Conservation (phyloP, 208 protist genomes). For the Acanthamoeba castellanii region DNA sequence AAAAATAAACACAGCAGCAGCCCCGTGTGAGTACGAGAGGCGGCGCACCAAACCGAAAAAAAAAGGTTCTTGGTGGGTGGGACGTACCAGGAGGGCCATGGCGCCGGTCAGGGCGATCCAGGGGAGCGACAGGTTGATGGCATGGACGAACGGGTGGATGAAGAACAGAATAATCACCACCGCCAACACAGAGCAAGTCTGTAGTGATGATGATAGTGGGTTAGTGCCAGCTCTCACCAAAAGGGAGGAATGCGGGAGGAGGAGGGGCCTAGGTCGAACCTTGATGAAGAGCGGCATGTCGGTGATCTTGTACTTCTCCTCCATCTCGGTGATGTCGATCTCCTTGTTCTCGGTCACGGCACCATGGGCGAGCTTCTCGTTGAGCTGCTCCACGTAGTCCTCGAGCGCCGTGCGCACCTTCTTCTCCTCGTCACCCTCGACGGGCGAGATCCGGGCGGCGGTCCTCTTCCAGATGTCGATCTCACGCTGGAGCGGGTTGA, state of each 20-base stretch:
- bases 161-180: constrained; percentile 82
- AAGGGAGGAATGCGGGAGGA: constrained; percentile 80
- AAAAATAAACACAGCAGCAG: too few relatives aligned
- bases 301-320: constrained; percentile 77
- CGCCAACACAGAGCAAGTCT: too few relatives aligned
- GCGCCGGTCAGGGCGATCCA: constrained; percentile 85
- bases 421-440: constrained; percentile 63
- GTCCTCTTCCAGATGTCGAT: constrained; percentile 61
- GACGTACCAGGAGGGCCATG: constrained; percentile 77
- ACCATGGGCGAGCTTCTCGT: not conserved
- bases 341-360: not conserved
- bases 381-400: not conserved
- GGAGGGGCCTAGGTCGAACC: constrained; percentile 74
- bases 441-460: constrained; percentile 6
- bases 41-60: constrained; percentile 40
- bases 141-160: constrained; percentile 65
- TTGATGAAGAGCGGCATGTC: constrained; percentile 77
- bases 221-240: not conserved
- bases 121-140: constrained; percentile 74
- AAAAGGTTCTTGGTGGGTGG: constrained; percentile 68
- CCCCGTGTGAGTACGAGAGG: not conserved
- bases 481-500: constrained; percentile 10
- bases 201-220: not conserved
- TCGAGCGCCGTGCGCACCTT: constrained; percentile 4
- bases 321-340: not conserved